Base-by-base conservation (phyloP, 805 yeast species). In the Nakazawaea wickerhamii region DNA sequence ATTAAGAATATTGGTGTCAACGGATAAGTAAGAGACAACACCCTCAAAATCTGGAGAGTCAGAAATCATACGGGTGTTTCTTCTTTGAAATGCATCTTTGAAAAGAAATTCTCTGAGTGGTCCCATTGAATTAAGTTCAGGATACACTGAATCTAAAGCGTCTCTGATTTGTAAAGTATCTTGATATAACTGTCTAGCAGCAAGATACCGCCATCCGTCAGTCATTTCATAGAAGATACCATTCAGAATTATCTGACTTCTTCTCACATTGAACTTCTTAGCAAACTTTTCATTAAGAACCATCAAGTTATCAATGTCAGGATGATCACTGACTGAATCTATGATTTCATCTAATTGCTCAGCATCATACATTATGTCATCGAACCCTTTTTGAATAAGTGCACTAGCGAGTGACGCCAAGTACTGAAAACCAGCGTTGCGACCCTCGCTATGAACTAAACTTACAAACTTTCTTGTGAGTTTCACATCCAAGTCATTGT, bases 151-250 rank as follows among this genome's bases (percentile, higher is more conserved):
- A 1, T 41, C 42, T 3, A 66, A 48, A 18, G 57, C 57, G 4
- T 46, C 45, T 36, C 63, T 59, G 6, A 76, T 46, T 5, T 51
- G 43, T 2, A 52, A 41, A 17, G 68, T 68, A 61, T 90, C 98
- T 19, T 63, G 67, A 19, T 65, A 61, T 14, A 80, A 50, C 49
- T 81, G 84, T 28, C 60, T 67, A 3, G 77, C 69, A 52, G 82
- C 58, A 1, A 71, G 55, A 33, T 64, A 63, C 47, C 79, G 78
- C 84, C 87, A 83, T 4, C 70, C 64, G 1, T 69, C 61, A 28
- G 61, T 65, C 50, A 81, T 67, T 3, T 70, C 71, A 45, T 67
- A 62, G 14, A 84, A 70, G 5, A 81, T 79, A 34, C 98, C 98
- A 58, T 91, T 84, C 22, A 78, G 75, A 38, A 88, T 70, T 4